These are phyloP conservation scores for Candida frijolesensis DNA, from an alignment of 1,139 yeast species.

Conservation along the genomic window DNA sequence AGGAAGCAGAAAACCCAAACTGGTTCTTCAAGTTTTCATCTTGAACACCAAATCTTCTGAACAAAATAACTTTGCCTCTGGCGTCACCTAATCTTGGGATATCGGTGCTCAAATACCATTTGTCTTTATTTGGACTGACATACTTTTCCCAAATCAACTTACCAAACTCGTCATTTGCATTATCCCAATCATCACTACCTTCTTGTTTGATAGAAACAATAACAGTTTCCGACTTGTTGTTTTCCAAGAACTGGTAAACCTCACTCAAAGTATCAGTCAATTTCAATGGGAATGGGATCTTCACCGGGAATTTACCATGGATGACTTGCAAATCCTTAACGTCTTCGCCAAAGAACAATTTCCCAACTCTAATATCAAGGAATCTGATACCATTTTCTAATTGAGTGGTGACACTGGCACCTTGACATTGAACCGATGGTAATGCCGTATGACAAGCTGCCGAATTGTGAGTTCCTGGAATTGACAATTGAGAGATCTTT, in stretches of 20 bases:
- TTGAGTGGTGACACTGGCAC: slow-evolving; percentile 59
- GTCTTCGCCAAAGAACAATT: slow-evolving; percentile 51
- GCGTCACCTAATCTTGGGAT: slow-evolving; percentile 63
- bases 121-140: slow-evolving; percentile 50
- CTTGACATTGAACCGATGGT: slow-evolving; percentile 82
- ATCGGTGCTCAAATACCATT: slow-evolving; percentile 63
- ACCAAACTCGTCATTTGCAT: slow-evolving; percentile 64
- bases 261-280: slow-evolving; percentile 53
- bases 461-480: slow-evolving; percentile 83
- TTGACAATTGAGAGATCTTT: slow-evolving; percentile 53
- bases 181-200: slow-evolving; percentile 68
- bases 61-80: slow-evolving; percentile 67
- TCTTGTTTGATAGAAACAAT: slow-evolving; percentile 75
- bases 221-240: slow-evolving; percentile 61
- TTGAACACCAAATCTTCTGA: slow-evolving; percentile 70
- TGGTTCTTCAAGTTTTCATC: slow-evolving; percentile 43
- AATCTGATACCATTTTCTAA: slow-evolving; percentile 74
- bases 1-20: slow-evolving; percentile 69
- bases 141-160: slow-evolving; percentile 65
- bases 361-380: slow-evolving; percentile 68
- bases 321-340: slow-evolving; percentile 60
- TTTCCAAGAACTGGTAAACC: slow-evolving; percentile 57
- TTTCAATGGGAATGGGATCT: slow-evolving; percentile 58
- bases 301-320: slow-evolving; percentile 79
- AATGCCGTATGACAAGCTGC: slow-evolving; percentile 74